These are phyloP conservation scores for Podila epigama DNA, from an alignment of 192 early-diverging fungal genomes.

Conservation along the genomic window DNA sequence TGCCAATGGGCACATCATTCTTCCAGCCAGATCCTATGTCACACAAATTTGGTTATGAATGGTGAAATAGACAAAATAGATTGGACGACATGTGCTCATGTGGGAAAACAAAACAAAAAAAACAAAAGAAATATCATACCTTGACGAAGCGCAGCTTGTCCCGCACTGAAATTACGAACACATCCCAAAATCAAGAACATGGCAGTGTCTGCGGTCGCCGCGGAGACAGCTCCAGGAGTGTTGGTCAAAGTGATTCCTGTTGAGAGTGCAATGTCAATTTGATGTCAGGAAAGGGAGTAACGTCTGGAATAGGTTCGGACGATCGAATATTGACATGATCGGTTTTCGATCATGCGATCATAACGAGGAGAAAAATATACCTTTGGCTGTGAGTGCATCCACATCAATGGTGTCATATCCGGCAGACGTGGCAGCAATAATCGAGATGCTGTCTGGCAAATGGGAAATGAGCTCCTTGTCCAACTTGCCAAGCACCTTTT, in stretches of 20 bases:
- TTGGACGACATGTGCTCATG: neutral
- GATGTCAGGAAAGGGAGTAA: neutral
- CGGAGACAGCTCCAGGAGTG: conserved; percentile 49
- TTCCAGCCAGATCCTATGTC: conserved; percentile 42
- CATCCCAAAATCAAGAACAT: conserved; percentile 56
- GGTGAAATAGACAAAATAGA: neutral
- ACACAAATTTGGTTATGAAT: no score
- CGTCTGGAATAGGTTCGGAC: neutral
- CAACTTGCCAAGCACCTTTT: neutral
- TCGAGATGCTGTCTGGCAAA: conserved; percentile 18
- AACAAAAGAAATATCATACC: conserved; percentile 20
- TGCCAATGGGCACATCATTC: conserved; percentile 37
- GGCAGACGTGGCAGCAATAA: conserved; percentile 30
- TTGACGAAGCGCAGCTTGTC: conserved; percentile 41
- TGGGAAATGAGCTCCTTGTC: conserved; percentile 3
- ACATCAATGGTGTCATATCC: conserved; percentile 55
- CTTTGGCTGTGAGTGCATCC: conserved; percentile 42
- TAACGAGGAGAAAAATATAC: no score
- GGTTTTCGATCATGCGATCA: no score
- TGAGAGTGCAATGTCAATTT: neutral
- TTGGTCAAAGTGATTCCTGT: conserved; percentile 52
- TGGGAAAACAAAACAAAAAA: neutral
- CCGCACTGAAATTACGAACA: conserved; percentile 51
- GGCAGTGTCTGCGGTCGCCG: conserved; percentile 55
- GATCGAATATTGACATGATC: no score